Evolutionary conservation across 2,329 filamentous ascomycete species (phyloP).

Genomic region (Monosporascus ibericus): DNA sequence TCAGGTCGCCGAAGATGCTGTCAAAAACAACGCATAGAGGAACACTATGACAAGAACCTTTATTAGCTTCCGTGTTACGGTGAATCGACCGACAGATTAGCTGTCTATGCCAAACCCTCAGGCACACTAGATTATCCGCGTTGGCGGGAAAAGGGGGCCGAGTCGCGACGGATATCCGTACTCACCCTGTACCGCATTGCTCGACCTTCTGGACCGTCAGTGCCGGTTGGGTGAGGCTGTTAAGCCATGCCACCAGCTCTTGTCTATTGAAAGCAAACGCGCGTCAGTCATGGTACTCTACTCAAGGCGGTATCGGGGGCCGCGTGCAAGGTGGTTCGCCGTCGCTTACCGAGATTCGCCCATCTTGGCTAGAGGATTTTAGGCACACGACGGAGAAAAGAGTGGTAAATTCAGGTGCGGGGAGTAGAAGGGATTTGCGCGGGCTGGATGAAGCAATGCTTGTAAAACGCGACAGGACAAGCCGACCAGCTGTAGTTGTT

Average conservation of each 20-base stretch:
- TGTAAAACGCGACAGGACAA: too few species aligned
- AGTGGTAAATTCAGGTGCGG: too few species aligned
- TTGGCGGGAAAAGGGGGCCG: constrained; percentile 28
- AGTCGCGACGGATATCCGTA: constrained; percentile 22
- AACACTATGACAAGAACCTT: constrained; percentile 51
- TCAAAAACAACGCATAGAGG: constrained; percentile 97
- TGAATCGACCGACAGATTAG: too few species aligned
- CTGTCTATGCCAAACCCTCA: too few species aligned
- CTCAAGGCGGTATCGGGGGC: constrained; percentile 9
- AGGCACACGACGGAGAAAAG: not conserved
- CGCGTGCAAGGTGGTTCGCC: not conserved
- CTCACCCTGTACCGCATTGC: constrained; percentile 96
- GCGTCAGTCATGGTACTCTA: constrained; percentile 1
- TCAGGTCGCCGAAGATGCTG: constrained; percentile 92
- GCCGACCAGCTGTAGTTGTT: too few species aligned
- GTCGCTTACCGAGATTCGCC: constrained; percentile 53
- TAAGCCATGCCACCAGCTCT: constrained; percentile 93
- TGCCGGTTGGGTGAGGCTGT: constrained; percentile 96
- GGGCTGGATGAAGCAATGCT: too few species aligned
- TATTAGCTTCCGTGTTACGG: constrained; percentile 14
- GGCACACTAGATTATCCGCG: not conserved
- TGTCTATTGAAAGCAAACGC: constrained; percentile 55
- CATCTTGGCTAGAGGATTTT: constrained; percentile 36
- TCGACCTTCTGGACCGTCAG: constrained; percentile 98
- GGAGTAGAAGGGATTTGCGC: too few species aligned